These are phyloP conservation scores for Fistulina hepatica DNA, from an alignment of 1,284 basidiomycete species.

Conservation along the genomic window DNA sequence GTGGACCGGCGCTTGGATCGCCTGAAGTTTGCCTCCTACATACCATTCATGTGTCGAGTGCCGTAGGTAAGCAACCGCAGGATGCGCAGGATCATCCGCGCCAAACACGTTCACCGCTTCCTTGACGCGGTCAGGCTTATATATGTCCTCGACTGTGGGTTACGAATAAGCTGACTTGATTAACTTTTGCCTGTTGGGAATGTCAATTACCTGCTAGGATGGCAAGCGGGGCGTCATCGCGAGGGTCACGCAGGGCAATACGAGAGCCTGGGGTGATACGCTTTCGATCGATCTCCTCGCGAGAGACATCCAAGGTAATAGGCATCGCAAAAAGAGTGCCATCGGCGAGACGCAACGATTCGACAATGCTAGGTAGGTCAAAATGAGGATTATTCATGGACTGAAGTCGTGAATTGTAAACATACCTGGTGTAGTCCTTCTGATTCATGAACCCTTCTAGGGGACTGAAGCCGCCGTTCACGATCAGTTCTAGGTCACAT, in stretches of 20 bases:
- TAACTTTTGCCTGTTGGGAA: no score
- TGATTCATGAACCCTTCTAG: constrained; percentile 96
- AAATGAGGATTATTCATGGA: constrained; percentile 3
- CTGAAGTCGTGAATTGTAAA: constrained; percentile 1
- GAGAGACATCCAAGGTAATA: constrained; percentile 86
- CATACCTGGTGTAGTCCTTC: constrained; percentile 79
- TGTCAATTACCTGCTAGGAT: no score
- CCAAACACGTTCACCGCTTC: constrained; percentile 89
- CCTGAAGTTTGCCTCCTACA: constrained; percentile 88
- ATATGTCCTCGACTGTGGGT: constrained; percentile 88
- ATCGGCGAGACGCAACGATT: constrained; percentile 75
- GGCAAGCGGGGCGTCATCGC: constrained; percentile 88
- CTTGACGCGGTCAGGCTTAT: constrained; percentile 74
- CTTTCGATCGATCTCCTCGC: constrained; percentile 61
- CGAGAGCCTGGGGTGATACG: constrained; percentile 61
- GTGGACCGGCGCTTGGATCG: constrained; percentile 83
- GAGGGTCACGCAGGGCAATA: constrained; percentile 81
- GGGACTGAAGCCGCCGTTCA: constrained; percentile 98
- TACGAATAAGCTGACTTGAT: no score
- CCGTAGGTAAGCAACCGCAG: constrained; percentile 85
- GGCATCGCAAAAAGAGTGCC: constrained; percentile 93
- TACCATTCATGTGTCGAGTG: constrained; percentile 82
- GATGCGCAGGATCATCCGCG: constrained; percentile 93
- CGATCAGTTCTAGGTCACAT: constrained; percentile 93
- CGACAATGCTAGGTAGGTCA: constrained; percentile 55